Conservation (phyloP, 2,329 filamentous ascomycete species). For the Hymenoscyphus occultus region DNA sequence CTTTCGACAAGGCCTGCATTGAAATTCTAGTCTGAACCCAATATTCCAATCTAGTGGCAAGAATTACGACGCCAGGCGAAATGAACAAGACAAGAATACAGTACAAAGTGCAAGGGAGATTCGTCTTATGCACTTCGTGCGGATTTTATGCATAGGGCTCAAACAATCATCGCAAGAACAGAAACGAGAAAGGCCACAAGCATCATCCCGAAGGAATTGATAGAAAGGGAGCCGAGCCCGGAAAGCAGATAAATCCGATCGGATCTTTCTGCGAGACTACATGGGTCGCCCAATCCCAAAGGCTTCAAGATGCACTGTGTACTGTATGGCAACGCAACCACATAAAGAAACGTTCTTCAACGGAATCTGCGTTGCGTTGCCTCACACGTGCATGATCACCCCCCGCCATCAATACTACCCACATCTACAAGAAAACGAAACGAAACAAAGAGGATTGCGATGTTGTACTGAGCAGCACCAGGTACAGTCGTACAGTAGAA, state of each 20-base stretch:
- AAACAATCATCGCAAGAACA: background rate
- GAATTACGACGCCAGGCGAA: too few species aligned
- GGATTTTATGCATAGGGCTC: background rate
- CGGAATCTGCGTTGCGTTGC: background rate
- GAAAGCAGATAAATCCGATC: background rate
- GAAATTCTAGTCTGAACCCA: too few species aligned
- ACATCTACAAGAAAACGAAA: background rate
- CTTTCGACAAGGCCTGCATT: too few species aligned
- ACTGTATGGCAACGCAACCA: slow-evolving; percentile 6
- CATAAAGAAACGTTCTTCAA: background rate
- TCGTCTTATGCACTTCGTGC: background rate
- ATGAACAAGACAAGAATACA: background rate
- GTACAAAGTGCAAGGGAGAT: background rate
- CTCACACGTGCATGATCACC: background rate
- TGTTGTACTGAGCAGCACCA: background rate
- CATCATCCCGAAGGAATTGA: slow-evolving; percentile 8
- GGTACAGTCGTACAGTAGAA: slow-evolving; percentile 3
- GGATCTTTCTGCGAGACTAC: background rate
- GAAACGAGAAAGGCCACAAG: background rate
- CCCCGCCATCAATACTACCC: background rate
- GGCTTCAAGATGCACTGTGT: slow-evolving; percentile 8
- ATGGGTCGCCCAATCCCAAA: slow-evolving; percentile 6
- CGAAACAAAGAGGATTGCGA: slow-evolving; percentile 15
- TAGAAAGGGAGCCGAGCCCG: background rate
- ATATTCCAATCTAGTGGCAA: too few species aligned